phyloP scores from a whole-genome alignment of 1,284 basidiomycete species.

The Trametes hirsuta region DNA sequence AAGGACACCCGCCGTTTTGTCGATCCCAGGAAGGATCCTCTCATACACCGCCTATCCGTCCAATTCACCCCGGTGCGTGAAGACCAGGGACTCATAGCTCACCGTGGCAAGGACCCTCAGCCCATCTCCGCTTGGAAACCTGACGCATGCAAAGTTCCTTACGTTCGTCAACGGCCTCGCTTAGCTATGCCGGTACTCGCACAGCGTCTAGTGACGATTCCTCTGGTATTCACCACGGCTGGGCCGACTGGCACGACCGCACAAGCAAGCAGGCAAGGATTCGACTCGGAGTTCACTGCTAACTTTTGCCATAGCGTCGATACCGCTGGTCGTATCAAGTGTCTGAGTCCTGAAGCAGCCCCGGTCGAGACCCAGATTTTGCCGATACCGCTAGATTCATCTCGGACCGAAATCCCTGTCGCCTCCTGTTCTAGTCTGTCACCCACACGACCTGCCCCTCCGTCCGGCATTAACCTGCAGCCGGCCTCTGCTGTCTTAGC shows the following conservation, averaged over 20 bases:
- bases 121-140: conserved; percentile 18
- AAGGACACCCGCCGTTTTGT: conserved; percentile 16
- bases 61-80: background rate
- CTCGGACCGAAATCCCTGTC: background rate
- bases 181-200: background rate
- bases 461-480: background rate
- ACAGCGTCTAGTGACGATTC: background rate
- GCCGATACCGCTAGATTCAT: background rate
- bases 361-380: background rate
- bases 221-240: background rate
- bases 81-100: background rate
- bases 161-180: background rate
- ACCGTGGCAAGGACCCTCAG: background rate
- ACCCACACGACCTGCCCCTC: background rate
- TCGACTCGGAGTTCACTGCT: background rate
- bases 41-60: conserved; percentile 1
- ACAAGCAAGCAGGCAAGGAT: background rate
- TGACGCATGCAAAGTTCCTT: background rate
- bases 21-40: conserved; percentile 18
- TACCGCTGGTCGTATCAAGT: too few species aligned
- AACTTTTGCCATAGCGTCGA: background rate
- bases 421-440: background rate
- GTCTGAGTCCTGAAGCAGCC: too few species aligned
- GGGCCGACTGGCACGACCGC: too few species aligned
- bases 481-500: background rate